phyloP scores from a whole-genome alignment of 2,329 filamentous ascomycete species.

The Fusarium sp. region DNA sequence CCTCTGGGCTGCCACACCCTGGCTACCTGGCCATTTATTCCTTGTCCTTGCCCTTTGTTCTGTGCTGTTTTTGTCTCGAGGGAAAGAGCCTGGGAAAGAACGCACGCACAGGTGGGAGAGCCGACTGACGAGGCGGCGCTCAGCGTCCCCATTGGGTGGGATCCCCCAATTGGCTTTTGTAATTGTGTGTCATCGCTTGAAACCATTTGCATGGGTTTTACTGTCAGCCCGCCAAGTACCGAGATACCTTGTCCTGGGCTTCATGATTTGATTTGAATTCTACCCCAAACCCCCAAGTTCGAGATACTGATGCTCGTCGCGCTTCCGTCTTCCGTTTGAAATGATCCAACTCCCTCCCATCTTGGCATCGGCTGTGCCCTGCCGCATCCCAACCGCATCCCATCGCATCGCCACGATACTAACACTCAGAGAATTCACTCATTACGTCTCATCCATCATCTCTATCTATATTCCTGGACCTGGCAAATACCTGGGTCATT shows the following conservation, averaged over 20 bases:
- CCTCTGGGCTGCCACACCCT: conserved; percentile 3
- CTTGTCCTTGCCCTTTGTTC: not conserved
- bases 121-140: conserved; percentile 25
- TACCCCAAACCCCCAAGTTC: conserved; percentile 10
- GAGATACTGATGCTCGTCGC: not conserved
- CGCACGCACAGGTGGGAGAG: conserved; percentile 16
- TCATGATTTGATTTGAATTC: conserved; percentile 15
- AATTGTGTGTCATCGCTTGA: conserved; percentile 30
- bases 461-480: not conserved
- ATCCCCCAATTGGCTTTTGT: conserved; percentile 32
- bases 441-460: conserved; percentile 27
- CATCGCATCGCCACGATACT: conserved; percentile 37
- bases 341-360: conserved; percentile 23
- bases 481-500: conserved; percentile 11
- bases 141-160: conserved; percentile 30
- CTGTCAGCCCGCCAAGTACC: conserved; percentile 29
- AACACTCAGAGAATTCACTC: not conserved
- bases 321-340: conserved; percentile 1
- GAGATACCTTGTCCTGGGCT: conserved; percentile 11
- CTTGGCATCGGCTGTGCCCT: conserved; percentile 30
- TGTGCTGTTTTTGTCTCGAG: not conserved
- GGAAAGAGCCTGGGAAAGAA: not conserved
- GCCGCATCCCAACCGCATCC: conserved; percentile 4
- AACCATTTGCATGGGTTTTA: conserved; percentile 8
- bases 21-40: not conserved